Conservation (phyloP, 2,329 filamentous ascomycete species). For the Penicillium hesseltinei region DNA sequence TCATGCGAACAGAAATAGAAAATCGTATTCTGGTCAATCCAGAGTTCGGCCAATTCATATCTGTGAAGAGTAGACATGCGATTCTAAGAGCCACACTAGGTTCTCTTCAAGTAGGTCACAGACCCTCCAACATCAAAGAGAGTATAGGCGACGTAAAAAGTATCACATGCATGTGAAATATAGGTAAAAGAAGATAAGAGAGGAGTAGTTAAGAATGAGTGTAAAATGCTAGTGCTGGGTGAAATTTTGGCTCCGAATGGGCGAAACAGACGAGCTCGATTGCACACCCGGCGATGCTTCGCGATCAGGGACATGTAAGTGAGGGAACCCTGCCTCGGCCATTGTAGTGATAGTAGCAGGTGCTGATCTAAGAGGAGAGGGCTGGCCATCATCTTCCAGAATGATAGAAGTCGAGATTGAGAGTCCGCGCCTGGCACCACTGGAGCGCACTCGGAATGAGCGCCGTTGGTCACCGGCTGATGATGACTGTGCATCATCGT, state of each 20-base stretch:
- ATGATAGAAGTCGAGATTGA: slow-evolving; percentile 33
- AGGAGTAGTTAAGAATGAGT: slow-evolving; percentile 9
- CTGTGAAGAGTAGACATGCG: slow-evolving; percentile 12
- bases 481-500: slow-evolving; percentile 29
- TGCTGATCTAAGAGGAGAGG: slow-evolving; percentile 33
- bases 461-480: slow-evolving; percentile 27
- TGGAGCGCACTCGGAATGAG: slow-evolving; percentile 35
- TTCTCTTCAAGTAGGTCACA: slow-evolving; percentile 1
- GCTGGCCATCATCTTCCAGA: slow-evolving; percentile 26
- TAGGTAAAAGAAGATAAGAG: slow-evolving; percentile 15
- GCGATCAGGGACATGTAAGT: slow-evolving; percentile 13
- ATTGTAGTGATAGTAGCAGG: slow-evolving; percentile 30
- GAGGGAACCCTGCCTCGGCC: slow-evolving; percentile 27
- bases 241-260: slow-evolving; percentile 12
- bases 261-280: slow-evolving; percentile 19
- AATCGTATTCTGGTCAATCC: slow-evolving; percentile 6
- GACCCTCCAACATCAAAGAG: slow-evolving; percentile 5
- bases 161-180: slow-evolving; percentile 16
- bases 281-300: slow-evolving; percentile 32
- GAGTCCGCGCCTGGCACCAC: slow-evolving; percentile 32
- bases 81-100: slow-evolving; percentile 1
- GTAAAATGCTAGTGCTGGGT: slow-evolving; percentile 12
- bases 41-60: slow-evolving; percentile 14
- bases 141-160: slow-evolving; percentile 1
- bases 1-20: slow-evolving; percentile 18